A percentile compares a stretch with the other conserved stretches of the same genome.
These are phyloP conservation scores for Phytophthora hybrid DNA, from an alignment of 352 stramenopile genomes.

Conservation along the genomic window DNA sequence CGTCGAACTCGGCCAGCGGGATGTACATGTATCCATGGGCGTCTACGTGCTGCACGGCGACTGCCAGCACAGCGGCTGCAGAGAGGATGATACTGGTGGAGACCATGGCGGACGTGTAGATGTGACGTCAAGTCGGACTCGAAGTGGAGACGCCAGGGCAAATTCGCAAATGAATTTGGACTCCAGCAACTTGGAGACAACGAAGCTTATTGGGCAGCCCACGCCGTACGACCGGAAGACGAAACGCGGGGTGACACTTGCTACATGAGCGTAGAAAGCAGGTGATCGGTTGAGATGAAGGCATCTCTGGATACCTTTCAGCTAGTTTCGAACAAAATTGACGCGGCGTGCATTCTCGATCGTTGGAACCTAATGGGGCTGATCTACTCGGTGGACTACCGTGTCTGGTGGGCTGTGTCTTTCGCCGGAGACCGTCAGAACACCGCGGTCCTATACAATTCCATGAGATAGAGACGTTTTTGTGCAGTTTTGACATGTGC, in stretches of 20 bases:
- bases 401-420: neutral
- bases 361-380: constrained; percentile 25
- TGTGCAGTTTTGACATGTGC: constrained; percentile 12
- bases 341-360: too few species aligned
- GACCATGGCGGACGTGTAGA: constrained; percentile 26
- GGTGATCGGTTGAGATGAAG: constrained; percentile 37
- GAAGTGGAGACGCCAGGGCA: constrained; percentile 23
- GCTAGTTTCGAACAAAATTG: constrained; percentile 14
- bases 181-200: neutral
- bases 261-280: constrained; percentile 20
- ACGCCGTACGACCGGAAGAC: neutral
- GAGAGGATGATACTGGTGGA: constrained; percentile 22
- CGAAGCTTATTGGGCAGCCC: neutral
- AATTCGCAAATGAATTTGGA: constrained; percentile 32
- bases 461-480: constrained; percentile 26
- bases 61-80: constrained; percentile 2
- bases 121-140: constrained; percentile 11
- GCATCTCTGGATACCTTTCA: constrained; percentile 14
- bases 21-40: constrained; percentile 42
- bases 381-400: neutral
- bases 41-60: constrained; percentile 23
- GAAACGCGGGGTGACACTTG: neutral
- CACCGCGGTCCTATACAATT: constrained; percentile 19
- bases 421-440: constrained; percentile 10
- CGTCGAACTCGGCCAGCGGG: constrained; percentile 34